A percentile compares a stretch with the other conserved stretches of the same genome.
These are phyloP conservation scores for Galerina marginata DNA, from an alignment of 768 basidiomycete species.

Conservation along the genomic window DNA sequence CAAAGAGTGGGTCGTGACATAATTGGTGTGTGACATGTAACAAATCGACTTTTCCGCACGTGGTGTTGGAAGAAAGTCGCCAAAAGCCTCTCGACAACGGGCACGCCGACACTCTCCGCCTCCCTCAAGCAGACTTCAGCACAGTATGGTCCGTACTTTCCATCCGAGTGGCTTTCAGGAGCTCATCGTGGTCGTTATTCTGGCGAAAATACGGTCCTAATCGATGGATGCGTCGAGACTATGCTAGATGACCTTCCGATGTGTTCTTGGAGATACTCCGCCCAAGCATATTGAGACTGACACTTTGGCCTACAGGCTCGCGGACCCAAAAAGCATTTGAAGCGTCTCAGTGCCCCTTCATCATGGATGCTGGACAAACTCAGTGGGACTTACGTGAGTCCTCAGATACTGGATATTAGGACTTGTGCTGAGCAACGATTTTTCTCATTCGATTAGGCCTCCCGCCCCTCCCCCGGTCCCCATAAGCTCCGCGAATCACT, in stretches of 20 bases:
- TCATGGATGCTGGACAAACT: constrained; percentile 99
- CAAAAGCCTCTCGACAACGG: constrained; percentile 47
- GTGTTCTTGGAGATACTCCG: constrained; percentile 22
- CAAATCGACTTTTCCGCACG: constrained; percentile 41
- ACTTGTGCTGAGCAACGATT: constrained; percentile 17
- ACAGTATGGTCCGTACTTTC: constrained; percentile 53
- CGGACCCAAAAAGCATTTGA: constrained; percentile 99
- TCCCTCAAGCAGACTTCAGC: constrained; percentile 45
- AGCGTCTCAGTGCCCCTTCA: constrained; percentile 95
- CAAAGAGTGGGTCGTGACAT: neutral
- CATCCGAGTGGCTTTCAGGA: constrained; percentile 26
- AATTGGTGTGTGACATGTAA: constrained; percentile 16
- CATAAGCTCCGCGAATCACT: constrained; percentile 99
- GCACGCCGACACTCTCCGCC: constrained; percentile 51
- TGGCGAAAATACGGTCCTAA: constrained; percentile 27
- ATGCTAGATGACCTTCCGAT: constrained; percentile 45
- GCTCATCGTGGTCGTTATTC: constrained; percentile 21
- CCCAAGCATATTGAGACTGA: constrained; percentile 29
- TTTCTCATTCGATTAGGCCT: constrained; percentile 61
- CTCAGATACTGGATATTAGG: constrained; percentile 2
- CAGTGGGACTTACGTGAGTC: constrained; percentile 88
- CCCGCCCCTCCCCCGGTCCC: constrained; percentile 96
- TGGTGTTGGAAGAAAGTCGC: constrained; percentile 25
- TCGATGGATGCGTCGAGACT: constrained; percentile 43
- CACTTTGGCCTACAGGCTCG: constrained; percentile 65